Percentiles rank a stretch among this genome's conserved stretches.
Conservation (phyloP, 352 stramenopile species). For the Aphanomyces cochlioides region DNA sequence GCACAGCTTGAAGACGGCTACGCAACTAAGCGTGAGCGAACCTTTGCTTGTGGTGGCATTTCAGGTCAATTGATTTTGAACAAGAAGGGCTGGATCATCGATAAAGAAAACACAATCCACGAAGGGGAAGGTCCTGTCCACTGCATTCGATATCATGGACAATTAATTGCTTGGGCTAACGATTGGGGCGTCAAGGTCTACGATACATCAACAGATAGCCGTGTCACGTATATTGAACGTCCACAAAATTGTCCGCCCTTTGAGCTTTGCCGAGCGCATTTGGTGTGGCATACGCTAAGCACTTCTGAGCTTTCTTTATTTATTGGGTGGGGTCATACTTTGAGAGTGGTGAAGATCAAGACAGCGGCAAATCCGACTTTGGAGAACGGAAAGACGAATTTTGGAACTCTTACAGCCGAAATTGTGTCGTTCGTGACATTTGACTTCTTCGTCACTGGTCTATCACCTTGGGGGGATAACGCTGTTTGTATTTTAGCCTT, state of each 20-base stretch:
- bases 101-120: conserved; percentile 81
- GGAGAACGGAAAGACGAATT: conserved; percentile 28
- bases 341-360: conserved; percentile 77
- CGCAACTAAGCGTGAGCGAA: conserved; percentile 73
- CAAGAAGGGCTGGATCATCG: conserved; percentile 84
- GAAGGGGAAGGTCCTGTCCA: conserved; percentile 80
- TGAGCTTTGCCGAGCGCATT: conserved; percentile 74
- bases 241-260: conserved; percentile 74
- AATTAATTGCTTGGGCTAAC: conserved; percentile 78
- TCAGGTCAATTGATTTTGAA: conserved; percentile 79
- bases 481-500: conserved; percentile 70
- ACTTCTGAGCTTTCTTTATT: conserved; percentile 42
- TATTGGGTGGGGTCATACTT: conserved; percentile 68
- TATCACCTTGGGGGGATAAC: conserved; percentile 58
- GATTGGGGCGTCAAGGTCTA: conserved; percentile 87
- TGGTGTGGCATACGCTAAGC: conserved; percentile 62
- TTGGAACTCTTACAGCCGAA: conserved; percentile 51
- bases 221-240: conserved; percentile 79
- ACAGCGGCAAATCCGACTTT: conserved; percentile 32
- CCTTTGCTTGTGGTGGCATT: conserved; percentile 76
- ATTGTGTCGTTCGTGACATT: conserved; percentile 72
- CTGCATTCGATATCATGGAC: conserved; percentile 71
- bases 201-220: conserved; percentile 63
- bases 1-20: conserved; percentile 77
- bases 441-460: conserved; percentile 76